Percentiles rank a stretch among this genome's conserved stretches.
These are phyloP conservation scores for Yamadazyma sp. DNA, from an alignment of 1,139 yeast genomes.

Conservation along the genomic window DNA sequence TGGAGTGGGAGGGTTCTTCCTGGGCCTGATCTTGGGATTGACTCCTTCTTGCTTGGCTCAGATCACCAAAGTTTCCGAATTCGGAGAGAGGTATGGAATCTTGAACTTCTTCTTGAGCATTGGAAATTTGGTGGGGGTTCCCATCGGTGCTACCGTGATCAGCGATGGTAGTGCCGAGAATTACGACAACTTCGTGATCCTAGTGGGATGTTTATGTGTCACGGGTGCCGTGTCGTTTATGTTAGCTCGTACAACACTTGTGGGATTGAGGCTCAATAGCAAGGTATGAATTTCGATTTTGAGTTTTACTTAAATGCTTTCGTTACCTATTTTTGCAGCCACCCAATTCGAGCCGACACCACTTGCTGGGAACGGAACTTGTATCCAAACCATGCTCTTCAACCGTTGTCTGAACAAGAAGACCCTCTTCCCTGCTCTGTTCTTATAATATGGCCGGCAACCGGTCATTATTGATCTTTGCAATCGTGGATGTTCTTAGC, in stretches of 20 bases:
- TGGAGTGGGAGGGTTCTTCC: constrained; percentile 51
- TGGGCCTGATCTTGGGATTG: constrained; percentile 28
- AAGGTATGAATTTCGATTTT: no score
- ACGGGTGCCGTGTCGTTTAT: constrained; percentile 23
- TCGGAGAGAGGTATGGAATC: constrained; percentile 41
- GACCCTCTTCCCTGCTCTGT: no score
- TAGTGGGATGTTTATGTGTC: constrained; percentile 22
- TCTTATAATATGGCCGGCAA: no score
- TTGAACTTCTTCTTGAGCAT: constrained; percentile 35
- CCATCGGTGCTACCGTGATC: constrained; percentile 52
- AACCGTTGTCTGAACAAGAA: no score
- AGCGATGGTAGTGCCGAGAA: constrained; percentile 28
- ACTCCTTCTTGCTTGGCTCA: constrained; percentile 43
- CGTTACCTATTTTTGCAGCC: no score
- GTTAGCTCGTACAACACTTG: constrained; percentile 22
- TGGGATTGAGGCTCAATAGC: constrained; percentile 22
- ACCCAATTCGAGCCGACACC: no score
- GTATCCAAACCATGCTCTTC: no score
- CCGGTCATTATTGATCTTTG: no score
- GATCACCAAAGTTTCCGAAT: constrained; percentile 25
- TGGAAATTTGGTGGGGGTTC: constrained; percentile 46
- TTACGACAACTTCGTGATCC: constrained; percentile 26
- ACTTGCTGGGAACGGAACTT: no score
- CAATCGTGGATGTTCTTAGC: no score
- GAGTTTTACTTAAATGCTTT: no score